These are phyloP conservation scores for Aspergillus sojae DNA, from an alignment of 2,329 filamentous ascomycete species.

Conservation along the genomic window DNA sequence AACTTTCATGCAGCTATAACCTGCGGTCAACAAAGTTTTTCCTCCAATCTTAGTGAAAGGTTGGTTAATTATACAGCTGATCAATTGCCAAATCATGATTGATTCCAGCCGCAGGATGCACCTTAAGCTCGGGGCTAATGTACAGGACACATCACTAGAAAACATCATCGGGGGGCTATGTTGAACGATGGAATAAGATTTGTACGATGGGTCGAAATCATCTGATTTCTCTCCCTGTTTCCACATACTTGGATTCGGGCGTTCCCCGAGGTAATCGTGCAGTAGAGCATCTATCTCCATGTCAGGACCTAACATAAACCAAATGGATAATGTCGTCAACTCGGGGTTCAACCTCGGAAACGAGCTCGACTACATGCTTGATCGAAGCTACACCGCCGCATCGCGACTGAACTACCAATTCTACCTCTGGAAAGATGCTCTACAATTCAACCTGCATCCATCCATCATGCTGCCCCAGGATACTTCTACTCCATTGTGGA, in stretches of 20 bases:
- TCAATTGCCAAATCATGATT: no score
- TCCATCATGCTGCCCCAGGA: constrained; percentile 19
- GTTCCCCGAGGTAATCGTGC: no score
- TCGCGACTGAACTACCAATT: constrained; percentile 32
- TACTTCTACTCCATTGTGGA: background rate
- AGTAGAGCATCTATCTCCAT: background rate
- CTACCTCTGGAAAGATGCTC: constrained; percentile 31
- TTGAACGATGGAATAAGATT: no score
- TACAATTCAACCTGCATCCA: constrained; percentile 32
- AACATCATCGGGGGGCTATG: no score
- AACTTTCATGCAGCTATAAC: no score
- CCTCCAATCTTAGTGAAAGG: no score
- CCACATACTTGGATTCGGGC: background rate
- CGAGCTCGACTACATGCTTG: constrained; percentile 15
- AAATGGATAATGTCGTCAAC: background rate
- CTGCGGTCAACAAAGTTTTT: no score
- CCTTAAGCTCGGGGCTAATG: no score
- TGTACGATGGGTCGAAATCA: no score
- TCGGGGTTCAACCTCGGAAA: background rate
- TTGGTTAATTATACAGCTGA: no score
- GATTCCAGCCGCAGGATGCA: no score
- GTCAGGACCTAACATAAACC: background rate
- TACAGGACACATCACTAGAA: no score
- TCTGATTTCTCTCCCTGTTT: background rate
- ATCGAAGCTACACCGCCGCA: constrained; percentile 13